Evolutionary conservation across 805 yeast genomes (phyloP), one percentile per base, ranked within the genome.

Genomic region (Ogataea methylovora): DNA sequence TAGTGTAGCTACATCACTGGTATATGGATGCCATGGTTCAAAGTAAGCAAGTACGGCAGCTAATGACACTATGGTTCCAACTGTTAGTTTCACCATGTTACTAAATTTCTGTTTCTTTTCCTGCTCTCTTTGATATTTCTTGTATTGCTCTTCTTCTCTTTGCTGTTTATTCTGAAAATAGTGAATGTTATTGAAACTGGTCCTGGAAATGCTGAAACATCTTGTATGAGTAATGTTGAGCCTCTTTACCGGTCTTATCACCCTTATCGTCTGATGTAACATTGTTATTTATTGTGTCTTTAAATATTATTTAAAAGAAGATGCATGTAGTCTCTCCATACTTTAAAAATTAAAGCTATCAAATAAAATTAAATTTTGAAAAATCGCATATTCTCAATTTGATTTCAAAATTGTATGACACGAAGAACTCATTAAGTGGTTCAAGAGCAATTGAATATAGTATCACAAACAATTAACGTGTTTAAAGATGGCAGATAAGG

Each of bases 1-100:
- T 18, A 73, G 64, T 34, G 67, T 73, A 18, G 95, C 92, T 9
- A 86, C 94, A 4, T 46, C 44, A 8, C 37, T 42, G 2, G 58
- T 43, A 29, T 41, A 56, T 19, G 58, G 56, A 32, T 56, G 54
- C 61, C 61, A 56, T 6, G 61, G 61, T 26, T 56, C 61, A n/a
- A 24, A 30, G 4, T 5, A 17, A 8, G 4, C 8, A 3, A 28
- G 12, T 8, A 19, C 8, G 3, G 10, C 23, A n/a, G 12, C 30
- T 20, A 20, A 9, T 3, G 10, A n/a, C 10, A 13, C 17, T 7
- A 23, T 23, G 4, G 41, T 34, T 8, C 45, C 43, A 5, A 48
- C 27, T 0, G 46, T 38, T 15, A 41, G 32, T 8, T 42, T 36
- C 12, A 48, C 29, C n/a, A 27, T 25, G 11, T 35, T 44, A 3